Evolutionary conservation across 345 rosid species (phyloP), one percentile per base, ranked within the genome.

Genomic region (Salix arbutifolia): DNA sequence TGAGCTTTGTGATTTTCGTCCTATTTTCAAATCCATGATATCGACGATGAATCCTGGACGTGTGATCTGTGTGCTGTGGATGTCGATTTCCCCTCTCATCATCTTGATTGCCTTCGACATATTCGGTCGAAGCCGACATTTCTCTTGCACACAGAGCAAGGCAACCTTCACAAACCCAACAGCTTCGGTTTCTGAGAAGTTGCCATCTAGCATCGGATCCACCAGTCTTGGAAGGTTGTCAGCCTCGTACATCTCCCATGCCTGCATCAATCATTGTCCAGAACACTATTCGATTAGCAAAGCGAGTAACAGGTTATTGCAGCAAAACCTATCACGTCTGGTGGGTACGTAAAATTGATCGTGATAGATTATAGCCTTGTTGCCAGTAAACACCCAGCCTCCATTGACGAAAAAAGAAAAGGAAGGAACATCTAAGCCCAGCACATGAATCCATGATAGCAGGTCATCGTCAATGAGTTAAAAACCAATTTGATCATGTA

Each of bases 71-170:
- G 31, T 30, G 2, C 61, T 31, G n/a, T 50, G 26, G 21, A 76
- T 37, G 21, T 76, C 12, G 31, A 76, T 62, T 73, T 83, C 85
- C 37, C 35, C 71, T 38, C 65, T 80, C 83, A 86, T 76, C 79
- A 87, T 79, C 69, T 75, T 77, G 8, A 79, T 56, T 5, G 69
- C 79, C 6, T 25, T 72, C 5, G 89, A 84, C 79, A 87, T 76
- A 4, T 25, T 60, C 0, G 86, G 85, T 13, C 82, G 73, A 28
- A 65, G 61, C 65, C 77, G 67, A 71, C 76, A 23, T 65, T 76
- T 77, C 68, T 83, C 81, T 52, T 83, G 86, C 13, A 81, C 85
- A 28, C 86, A 86, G 3, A 83, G 78, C 8, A 86, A 68, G 16
- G 69, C 81, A 2, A 79, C 66, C 77, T 79, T 83, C 21, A 79